Percentiles rank a stretch among this genome's conserved stretches.
These are phyloP conservation scores for Candida pseudoviswanathii DNA, from an alignment of 1,139 yeast genomes.

Conservation along the genomic window DNA sequence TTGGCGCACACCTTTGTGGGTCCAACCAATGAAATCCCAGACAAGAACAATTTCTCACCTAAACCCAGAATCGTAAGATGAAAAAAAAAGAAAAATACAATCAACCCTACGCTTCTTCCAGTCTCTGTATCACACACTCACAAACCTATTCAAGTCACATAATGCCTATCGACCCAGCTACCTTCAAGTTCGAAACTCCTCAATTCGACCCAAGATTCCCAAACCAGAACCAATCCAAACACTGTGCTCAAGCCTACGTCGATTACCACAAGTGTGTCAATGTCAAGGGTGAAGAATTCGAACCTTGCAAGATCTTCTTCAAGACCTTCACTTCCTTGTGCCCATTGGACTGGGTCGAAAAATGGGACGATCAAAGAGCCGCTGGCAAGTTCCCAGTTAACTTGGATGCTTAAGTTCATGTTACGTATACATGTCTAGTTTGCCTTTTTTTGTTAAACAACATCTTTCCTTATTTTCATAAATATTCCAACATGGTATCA, in stretches of 20 bases:
- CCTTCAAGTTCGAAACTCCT: conserved; percentile 69
- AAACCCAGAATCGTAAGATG: conserved; percentile 5
- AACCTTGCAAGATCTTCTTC: conserved; percentile 95
- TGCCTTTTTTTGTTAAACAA: neutral
- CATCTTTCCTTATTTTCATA: neutral
- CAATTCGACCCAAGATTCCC: conserved; percentile 96
- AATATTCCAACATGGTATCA: conserved; percentile 1
- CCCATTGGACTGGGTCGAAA: conserved; percentile 90
- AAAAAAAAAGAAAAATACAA: conserved; percentile 1
- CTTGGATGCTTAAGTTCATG: conserved; percentile 23
- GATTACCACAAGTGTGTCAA: conserved; percentile 97
- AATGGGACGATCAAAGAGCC: conserved; percentile 94
- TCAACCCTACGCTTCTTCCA: neutral
- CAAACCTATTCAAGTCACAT: neutral
- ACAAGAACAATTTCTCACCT: neutral
- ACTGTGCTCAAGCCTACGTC: conserved; percentile 97
- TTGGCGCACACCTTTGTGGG: neutral
- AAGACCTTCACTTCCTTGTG: conserved; percentile 89
- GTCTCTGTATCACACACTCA: neutral
- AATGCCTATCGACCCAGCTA: conserved; percentile 51
- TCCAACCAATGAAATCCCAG: neutral
- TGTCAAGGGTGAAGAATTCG: conserved; percentile 97
- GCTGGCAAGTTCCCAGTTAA: conserved; percentile 53
- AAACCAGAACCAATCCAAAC: conserved; percentile 94
- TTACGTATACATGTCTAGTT: neutral